These are phyloP conservation scores for Zizania palustris DNA, from an alignment of 202 grass and related monocot species.

Conservation along the genomic window DNA sequence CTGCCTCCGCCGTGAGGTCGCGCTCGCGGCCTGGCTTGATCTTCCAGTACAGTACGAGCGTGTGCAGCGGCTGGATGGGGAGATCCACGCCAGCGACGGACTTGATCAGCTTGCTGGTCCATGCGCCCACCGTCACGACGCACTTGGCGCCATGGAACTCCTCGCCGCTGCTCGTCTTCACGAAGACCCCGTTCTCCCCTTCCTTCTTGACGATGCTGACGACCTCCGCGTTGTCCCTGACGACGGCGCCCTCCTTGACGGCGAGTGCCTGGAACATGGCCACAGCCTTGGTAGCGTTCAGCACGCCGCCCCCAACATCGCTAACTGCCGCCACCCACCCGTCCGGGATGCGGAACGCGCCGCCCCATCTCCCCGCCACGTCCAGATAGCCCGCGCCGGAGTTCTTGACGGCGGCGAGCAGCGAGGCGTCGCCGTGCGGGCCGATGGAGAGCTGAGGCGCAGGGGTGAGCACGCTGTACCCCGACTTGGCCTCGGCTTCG, in stretches of 20 bases:
- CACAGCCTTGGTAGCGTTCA: slow-evolving; percentile 63
- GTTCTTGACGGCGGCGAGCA: slow-evolving; percentile 25
- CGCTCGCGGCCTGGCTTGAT: slow-evolving; percentile 36
- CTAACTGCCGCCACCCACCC: slow-evolving; percentile 53
- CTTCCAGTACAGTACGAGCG: slow-evolving; percentile 56
- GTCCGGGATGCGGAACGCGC: slow-evolving; percentile 44
- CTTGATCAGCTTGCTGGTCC: slow-evolving; percentile 48
- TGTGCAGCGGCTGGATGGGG: slow-evolving; percentile 58
- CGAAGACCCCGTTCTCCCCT: slow-evolving; percentile 1
- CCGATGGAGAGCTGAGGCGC: slow-evolving; percentile 64
- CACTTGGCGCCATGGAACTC: slow-evolving; percentile 45
- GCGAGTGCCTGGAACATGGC: slow-evolving; percentile 76
- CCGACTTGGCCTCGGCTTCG: slow-evolving; percentile 48
- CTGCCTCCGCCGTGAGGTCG: slow-evolving; percentile 29
- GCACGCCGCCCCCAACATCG: slow-evolving; percentile 42
- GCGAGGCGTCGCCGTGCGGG: background rate
- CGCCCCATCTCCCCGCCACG: slow-evolving; percentile 34
- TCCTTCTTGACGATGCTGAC: slow-evolving; percentile 20
- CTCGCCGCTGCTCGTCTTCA: slow-evolving; percentile 35
- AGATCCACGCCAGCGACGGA: slow-evolving; percentile 35
- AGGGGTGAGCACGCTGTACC: slow-evolving; percentile 56
- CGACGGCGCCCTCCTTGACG: slow-evolving; percentile 39
- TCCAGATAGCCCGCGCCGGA: slow-evolving; percentile 9
- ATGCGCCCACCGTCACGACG: slow-evolving; percentile 53
- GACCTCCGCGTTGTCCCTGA: slow-evolving; percentile 60